Conservation (phyloP, 225 moss, liverwort and hornwort genomes). For the Ulota crispa region DNA sequence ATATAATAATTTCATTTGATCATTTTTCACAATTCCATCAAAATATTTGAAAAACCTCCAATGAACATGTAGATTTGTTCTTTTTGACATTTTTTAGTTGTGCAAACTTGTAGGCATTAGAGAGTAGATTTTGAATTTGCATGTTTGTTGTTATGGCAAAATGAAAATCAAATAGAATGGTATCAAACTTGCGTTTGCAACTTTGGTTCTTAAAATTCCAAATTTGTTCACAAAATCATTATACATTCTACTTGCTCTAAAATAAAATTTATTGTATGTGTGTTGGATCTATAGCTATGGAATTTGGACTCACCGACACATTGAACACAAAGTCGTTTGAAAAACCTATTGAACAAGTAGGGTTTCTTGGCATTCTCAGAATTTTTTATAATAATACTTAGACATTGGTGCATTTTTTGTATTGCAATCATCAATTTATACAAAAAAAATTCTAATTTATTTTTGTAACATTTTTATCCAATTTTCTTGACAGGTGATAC, state of each 20-base stretch:
- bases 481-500: constrained; percentile 33
- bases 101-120: not conserved
- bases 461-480: rapidly evolving
- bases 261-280: not conserved
- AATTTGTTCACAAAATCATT: not conserved
- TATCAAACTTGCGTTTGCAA: not conserved
- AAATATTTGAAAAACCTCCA: not conserved
- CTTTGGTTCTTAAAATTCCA: not conserved
- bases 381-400: not conserved
- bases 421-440: not conserved
- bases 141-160: not conserved
- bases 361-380: rapidly evolving
- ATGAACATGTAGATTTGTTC: no score
- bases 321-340: constrained; percentile 70
- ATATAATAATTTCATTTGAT: not conserved
- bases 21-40: not conserved
- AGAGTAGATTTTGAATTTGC: not conserved
- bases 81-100: not conserved
- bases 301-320: constrained; percentile 70
- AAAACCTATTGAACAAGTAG: constrained; percentile 65
- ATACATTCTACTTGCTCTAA: not conserved
- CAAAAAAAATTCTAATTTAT: rapidly evolving
- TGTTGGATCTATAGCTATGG: constrained; percentile 31
- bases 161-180: rapidly evolving
- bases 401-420: rapidly evolving